Evolutionary conservation across 495 filamentous ascomycete genomes (phyloP), one percentile per base, ranked within the genome.

Genomic region (Aspergillus homomorphus): DNA sequence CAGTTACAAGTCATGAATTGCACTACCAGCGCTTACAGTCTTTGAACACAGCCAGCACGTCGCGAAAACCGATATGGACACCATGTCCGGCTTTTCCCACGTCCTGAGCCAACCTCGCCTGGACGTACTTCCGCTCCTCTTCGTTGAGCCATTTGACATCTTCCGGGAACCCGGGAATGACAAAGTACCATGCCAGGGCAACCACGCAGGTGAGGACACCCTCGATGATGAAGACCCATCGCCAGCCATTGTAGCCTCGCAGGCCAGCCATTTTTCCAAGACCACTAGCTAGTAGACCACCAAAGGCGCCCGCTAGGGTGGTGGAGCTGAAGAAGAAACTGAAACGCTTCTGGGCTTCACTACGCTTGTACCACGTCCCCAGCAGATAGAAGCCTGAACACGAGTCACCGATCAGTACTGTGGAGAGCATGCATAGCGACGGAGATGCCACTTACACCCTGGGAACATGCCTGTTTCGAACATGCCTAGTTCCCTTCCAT

Each of bases 391-490:
- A 90, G n/a, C 88, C 82, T 72, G 64, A 51, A 45, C 23, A 42
- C 28, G 26, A 59, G 23, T 58, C 43, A 43, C 45, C 7, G 28
- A 45, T 66, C 50, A 62, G 51, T 44, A 45, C 48, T 21, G 4
- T 3, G 41, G 23, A 30, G n/a, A 24, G 22, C 49, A 24, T 43
- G 3, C 49, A 16, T 30, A 18, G 16, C 3, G 45, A 41, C n/a
- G 21, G 30, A 24, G 15, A 57, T 18, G 22, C 51, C 22, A 70
- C 68, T 56, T 67, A 73, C 73, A 81, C 61, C 82, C 90, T 1
- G 91, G 90, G 65, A 96, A 96, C 87, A 93, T 92, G 70, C 89
- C 92, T 0, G 89, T 85, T 73, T 98, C 92, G 57, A 91, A 91
- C 4, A 96, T 53, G 16, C 92, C 92, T 67, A 56, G 5, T 51